Percentiles rank a stretch among this genome's conserved stretches.
Evolutionary conservation across 2,329 filamentous ascomycete species (phyloP).

Genomic region (Penicillium sp.): DNA sequence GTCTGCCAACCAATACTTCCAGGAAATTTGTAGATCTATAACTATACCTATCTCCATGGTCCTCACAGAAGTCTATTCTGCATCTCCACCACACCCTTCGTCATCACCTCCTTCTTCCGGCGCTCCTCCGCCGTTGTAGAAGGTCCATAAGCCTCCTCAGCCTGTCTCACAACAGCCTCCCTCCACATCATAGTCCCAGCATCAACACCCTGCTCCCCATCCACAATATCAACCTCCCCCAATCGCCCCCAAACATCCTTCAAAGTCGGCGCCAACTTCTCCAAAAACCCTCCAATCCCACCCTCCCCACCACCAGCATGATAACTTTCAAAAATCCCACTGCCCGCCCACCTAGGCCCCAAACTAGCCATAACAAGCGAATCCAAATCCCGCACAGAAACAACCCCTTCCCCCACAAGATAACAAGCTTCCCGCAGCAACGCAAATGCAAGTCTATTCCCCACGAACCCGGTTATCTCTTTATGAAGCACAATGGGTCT

Average conservation of each 20-base stretch:
- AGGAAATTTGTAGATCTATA: background rate
- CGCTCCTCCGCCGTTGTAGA: constrained; percentile 17
- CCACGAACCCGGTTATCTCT: constrained; percentile 57
- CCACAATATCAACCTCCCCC: constrained; percentile 36
- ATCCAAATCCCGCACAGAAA: constrained; percentile 55
- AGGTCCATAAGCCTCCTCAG: constrained; percentile 49
- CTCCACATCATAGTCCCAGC: constrained; percentile 42
- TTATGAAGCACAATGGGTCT: constrained; percentile 52
- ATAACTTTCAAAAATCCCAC: constrained; percentile 60
- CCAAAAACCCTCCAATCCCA: constrained; percentile 54
- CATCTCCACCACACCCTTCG: constrained; percentile 25
- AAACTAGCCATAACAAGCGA: constrained; percentile 52
- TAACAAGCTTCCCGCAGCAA: constrained; percentile 56
- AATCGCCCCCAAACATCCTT: constrained; percentile 55
- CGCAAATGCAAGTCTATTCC: constrained; percentile 59
- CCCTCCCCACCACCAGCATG: constrained; percentile 57
- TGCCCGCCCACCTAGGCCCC: constrained; percentile 56
- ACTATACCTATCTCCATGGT: background rate
- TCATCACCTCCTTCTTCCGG: constrained; percentile 27
- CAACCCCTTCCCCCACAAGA: constrained; percentile 55
- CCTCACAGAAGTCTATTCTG: constrained; percentile 12
- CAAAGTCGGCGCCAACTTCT: constrained; percentile 58
- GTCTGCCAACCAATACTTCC: constrained; percentile 1
- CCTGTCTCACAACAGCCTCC: constrained; percentile 45
- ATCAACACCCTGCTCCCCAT: constrained; percentile 29